These are phyloP conservation scores for Neofusicoccum ribis DNA, from an alignment of 2,329 filamentous ascomycete species.

Conservation along the genomic window DNA sequence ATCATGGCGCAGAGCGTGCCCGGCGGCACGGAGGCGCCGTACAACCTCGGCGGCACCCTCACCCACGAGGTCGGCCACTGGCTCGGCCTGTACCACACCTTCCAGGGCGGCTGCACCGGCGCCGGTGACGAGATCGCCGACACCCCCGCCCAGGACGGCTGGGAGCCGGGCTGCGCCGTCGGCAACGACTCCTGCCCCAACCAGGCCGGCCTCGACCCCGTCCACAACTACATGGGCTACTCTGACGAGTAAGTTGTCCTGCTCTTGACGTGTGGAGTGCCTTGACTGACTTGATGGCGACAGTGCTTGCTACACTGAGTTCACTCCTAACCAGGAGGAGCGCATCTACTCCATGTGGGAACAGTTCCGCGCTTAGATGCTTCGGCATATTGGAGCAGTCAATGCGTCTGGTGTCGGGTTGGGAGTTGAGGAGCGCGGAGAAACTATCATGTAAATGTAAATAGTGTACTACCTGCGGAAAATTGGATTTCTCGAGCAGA, in stretches of 20 bases:
- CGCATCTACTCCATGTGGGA: slow-evolving; percentile 56
- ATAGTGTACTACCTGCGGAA: too few species aligned
- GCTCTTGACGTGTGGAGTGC: background rate
- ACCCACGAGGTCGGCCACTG: slow-evolving; percentile 38
- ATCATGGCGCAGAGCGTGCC: background rate
- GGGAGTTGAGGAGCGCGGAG: too few species aligned
- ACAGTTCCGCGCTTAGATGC: slow-evolving; percentile 31
- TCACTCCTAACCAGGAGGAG: slow-evolving; percentile 51
- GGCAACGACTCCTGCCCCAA: slow-evolving; percentile 27
- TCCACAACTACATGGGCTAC: slow-evolving; percentile 40
- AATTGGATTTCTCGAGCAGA: too few species aligned
- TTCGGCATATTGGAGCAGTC: too few species aligned
- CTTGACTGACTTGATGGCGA: slow-evolving; percentile 12
- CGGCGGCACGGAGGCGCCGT: background rate
- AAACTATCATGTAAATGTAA: too few species aligned
- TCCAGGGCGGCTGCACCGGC: slow-evolving; percentile 30
- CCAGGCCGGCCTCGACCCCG: slow-evolving; percentile 30
- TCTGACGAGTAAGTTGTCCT: slow-evolving; percentile 21
- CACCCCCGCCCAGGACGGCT: slow-evolving; percentile 29
- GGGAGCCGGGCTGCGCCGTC: slow-evolving; percentile 55
- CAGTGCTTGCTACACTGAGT: slow-evolving; percentile 56
- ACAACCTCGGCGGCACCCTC: slow-evolving; percentile 25
- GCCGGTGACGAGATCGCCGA: slow-evolving; percentile 31
- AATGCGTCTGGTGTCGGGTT: too few species aligned
- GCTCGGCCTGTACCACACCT: slow-evolving; percentile 34